These are phyloP conservation scores for Westerdykella ornata DNA, from an alignment of 2,329 filamentous ascomycete genomes.

Conservation along the genomic window DNA sequence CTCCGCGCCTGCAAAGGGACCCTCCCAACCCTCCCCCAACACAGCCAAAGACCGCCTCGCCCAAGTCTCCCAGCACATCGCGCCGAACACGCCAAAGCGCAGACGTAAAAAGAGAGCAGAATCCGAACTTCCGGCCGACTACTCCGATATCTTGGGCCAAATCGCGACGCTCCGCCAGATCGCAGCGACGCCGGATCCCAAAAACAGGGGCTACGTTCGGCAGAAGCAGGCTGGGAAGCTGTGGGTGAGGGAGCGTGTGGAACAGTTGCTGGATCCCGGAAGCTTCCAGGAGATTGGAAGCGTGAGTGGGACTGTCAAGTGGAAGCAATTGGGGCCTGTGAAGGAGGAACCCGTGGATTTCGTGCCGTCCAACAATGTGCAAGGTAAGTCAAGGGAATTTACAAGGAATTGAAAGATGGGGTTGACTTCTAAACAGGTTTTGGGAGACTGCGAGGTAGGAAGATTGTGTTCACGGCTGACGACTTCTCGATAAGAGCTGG, in stretches of 20 bases:
- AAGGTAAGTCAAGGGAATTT: constrained; percentile 35
- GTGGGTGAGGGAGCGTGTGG: constrained; percentile 57
- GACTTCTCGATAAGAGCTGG: constrained; percentile 59
- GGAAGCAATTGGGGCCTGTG: constrained; percentile 45
- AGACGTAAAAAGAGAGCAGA: constrained; percentile 32
- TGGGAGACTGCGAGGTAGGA: constrained; percentile 48
- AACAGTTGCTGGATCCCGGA: constrained; percentile 50
- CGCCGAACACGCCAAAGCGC: constrained; percentile 32
- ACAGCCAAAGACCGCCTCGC: constrained; percentile 41
- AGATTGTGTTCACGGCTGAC: constrained; percentile 56
- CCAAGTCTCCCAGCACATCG: constrained; percentile 45
- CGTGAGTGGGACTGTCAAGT: constrained; percentile 53
- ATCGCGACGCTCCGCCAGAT: constrained; percentile 48
- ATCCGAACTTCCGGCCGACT: constrained; percentile 51
- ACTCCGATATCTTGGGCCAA: constrained; percentile 56
- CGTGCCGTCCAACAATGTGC: constrained; percentile 57
- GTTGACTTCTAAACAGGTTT: constrained; percentile 31
- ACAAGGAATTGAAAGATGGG: background rate
- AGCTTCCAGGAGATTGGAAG: constrained; percentile 56
- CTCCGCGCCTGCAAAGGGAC: constrained; percentile 9
- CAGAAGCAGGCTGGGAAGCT: constrained; percentile 60
- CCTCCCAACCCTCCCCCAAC: constrained; percentile 8
- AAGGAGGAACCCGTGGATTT: constrained; percentile 48
- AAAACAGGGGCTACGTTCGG: constrained; percentile 53
- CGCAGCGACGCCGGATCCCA: constrained; percentile 50